Conservation (phyloP, 1,284 basidiomycete species). For the Ceratobasidium sp. region DNA sequence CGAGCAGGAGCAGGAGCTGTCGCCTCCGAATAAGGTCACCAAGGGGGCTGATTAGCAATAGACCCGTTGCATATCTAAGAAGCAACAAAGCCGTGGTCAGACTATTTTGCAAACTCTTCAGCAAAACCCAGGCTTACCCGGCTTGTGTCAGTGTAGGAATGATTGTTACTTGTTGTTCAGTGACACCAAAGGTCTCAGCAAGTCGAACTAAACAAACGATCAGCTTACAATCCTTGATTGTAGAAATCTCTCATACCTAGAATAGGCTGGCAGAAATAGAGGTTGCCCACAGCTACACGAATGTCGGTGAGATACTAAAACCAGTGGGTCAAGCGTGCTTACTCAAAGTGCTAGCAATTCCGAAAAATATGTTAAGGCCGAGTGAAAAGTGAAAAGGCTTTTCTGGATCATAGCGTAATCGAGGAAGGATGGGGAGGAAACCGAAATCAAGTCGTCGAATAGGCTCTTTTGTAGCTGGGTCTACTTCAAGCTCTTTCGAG, state of each 20-base stretch:
- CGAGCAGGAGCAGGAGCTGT: constrained; percentile 63
- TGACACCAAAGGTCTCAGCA: constrained; percentile 9
- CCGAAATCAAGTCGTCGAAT: constrained; percentile 58
- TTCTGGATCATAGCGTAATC: constrained; percentile 68
- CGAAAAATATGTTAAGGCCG: constrained; percentile 70
- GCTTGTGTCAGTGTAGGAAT: constrained; percentile 25
- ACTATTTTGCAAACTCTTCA: no score
- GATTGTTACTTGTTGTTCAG: constrained; percentile 9
- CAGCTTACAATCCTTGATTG: background rate
- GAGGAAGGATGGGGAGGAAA: constrained; percentile 71
- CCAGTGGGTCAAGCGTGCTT: background rate
- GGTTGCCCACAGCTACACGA: constrained; percentile 42
- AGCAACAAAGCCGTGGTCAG: background rate
- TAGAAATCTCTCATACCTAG: background rate
- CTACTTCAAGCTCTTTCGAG: no score
- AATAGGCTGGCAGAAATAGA: constrained; percentile 24
- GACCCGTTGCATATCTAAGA: constrained; percentile 65
- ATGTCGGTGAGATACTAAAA: constrained; percentile 39
- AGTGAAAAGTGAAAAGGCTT: constrained; percentile 70
- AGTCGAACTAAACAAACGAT: constrained; percentile 8
- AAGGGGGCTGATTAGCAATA: constrained; percentile 70
- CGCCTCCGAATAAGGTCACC: constrained; percentile 72
- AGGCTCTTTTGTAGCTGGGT: background rate
- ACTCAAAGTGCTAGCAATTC: constrained; percentile 69
- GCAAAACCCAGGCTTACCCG: constrained; percentile 1